Evolutionary conservation across 2,329 filamentous ascomycete genomes (phyloP), one percentile per base, ranked within the genome.

Genomic region (Meredithiella fracta): DNA sequence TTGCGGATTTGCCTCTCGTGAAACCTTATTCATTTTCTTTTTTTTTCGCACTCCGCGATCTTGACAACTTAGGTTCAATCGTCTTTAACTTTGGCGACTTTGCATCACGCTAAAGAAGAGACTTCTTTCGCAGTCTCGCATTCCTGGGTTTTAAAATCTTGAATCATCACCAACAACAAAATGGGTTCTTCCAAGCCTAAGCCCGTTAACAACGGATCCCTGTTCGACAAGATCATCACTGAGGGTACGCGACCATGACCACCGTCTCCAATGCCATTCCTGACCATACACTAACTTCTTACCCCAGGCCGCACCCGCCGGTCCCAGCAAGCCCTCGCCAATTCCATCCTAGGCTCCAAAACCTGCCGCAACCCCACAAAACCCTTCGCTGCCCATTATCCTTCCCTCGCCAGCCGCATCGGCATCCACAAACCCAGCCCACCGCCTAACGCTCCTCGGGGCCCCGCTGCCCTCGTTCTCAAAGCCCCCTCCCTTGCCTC

Each of bases 401-500:
- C n/a, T 63, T 79, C 79, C 2, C 75, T 89, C 53, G 79, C 85
- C 56, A 85, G 82, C 67, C 78, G 85, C 66, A 80, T 85, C 58
- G 85, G 85, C 40, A 74, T 89, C 52, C 80, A 78, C 63, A 89
- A 89, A 78, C 81, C 81, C 72, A 57, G 63, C 60, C 58, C 4
- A 25, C 29, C 29, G 11, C 29, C 29, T 15, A 22, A 51, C 37
- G 14, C 20, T 40, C 47, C 22, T 55, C 51, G 44, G 17, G 34
- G 55, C 26, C 26, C 55, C 26, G 34, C 55, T 11, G 50, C 55
- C 22, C 11, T 34, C 7, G 37, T 42, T 44, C 42, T 52, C 0
- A 53, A 47, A 40, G 4, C 9, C 5, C 49, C 40, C 2, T 56
- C 57, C 11, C 57, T 58, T 31, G 57, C 53, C 53, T 58, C 57